These are phyloP conservation scores for Bipolaris sorokiniana DNA, from an alignment of 2,329 filamentous ascomycete genomes.

Conservation along the genomic window DNA sequence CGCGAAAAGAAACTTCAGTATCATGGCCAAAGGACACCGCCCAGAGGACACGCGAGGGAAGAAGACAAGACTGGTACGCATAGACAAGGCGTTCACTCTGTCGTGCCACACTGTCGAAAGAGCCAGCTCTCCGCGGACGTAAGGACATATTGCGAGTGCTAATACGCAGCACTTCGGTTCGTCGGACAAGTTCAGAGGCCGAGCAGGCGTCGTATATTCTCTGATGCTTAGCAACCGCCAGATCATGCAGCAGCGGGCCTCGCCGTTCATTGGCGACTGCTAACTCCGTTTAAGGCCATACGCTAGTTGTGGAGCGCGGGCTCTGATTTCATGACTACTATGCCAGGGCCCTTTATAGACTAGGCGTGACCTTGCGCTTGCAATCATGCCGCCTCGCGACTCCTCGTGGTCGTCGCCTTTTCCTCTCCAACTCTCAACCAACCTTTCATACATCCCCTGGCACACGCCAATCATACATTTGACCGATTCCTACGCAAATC, in stretches of 20 bases:
- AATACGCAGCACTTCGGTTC: conserved; percentile 18
- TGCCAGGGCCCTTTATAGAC: conserved; percentile 25
- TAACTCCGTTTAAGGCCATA: conserved; percentile 36
- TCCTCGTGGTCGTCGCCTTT: conserved; percentile 9
- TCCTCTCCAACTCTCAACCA: conserved; percentile 4
- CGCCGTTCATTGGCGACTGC: conserved; percentile 29
- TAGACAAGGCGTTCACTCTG: neutral
- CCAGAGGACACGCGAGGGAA: neutral
- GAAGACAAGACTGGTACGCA: neutral
- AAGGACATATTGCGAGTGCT: neutral
- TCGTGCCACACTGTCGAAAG: neutral
- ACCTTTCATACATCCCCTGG: neutral
- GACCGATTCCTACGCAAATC: neutral
- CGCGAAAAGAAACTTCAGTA: conserved; percentile 2
- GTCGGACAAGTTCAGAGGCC: conserved; percentile 24
- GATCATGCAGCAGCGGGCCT: conserved; percentile 23
- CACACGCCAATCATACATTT: neutral
- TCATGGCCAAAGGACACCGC: neutral
- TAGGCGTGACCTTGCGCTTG: conserved; percentile 18
- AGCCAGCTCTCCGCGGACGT: neutral
- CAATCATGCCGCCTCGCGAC: conserved; percentile 12
- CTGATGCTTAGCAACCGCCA: conserved; percentile 37
- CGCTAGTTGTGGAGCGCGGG: conserved; percentile 26
- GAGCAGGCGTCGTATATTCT: conserved; percentile 28
- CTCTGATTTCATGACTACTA: conserved; percentile 35